These are phyloP conservation scores for Teratosphaeriaceae sp. DNA, from an alignment of 2,329 filamentous ascomycete genomes.

Conservation along the genomic window DNA sequence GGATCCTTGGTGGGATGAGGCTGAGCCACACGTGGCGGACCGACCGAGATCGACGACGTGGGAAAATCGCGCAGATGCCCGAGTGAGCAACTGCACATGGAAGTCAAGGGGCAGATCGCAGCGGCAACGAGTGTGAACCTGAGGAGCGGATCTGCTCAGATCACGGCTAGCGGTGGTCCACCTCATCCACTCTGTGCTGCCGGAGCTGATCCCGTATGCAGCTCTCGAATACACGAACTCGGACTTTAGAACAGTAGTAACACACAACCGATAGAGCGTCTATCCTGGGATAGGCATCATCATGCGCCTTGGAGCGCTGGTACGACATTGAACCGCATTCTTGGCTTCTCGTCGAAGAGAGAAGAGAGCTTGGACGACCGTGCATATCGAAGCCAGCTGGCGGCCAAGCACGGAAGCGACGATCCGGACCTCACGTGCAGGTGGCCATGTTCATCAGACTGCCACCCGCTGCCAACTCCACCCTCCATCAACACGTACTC, in stretches of 20 bases:
- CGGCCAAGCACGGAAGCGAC: constrained; percentile 5
- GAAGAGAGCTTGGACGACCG: neutral
- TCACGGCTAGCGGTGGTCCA: no score
- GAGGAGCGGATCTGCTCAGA: no score
- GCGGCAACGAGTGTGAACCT: no score
- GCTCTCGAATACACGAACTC: no score
- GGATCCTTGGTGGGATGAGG: no score
- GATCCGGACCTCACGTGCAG: neutral
- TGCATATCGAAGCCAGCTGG: neutral
- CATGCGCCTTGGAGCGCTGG: neutral
- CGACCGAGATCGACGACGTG: constrained; percentile 3
- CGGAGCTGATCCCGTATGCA: no score
- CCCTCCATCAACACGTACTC: neutral
- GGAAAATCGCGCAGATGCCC: neutral
- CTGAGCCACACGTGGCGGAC: constrained; percentile 2
- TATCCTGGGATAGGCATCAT: neutral
- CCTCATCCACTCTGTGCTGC: no score
- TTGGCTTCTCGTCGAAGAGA: neutral
- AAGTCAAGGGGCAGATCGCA: no score
- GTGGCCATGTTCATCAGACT: neutral
- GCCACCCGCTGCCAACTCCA: neutral
- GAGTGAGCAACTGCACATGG: neutral
- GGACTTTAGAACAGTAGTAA: no score
- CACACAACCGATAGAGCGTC: no score
- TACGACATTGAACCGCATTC: neutral